These are phyloP conservation scores for Ostreobium quekettii DNA, from an alignment of 139 green algal species.

Conservation along the genomic window DNA sequence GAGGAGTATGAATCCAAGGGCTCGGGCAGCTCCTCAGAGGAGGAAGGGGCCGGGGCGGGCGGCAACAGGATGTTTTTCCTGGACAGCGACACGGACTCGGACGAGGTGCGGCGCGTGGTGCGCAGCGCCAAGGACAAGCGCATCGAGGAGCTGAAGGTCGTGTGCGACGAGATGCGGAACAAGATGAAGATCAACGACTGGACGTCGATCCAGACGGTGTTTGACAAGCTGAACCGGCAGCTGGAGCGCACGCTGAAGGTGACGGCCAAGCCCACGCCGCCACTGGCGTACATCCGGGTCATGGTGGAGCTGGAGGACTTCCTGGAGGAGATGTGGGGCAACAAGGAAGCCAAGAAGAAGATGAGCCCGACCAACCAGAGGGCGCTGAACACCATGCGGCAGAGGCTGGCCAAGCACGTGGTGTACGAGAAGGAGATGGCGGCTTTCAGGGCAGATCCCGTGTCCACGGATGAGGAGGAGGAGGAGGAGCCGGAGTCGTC, in stretches of 20 bases:
- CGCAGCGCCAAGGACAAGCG: slow-evolving; percentile 78
- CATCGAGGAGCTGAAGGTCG: slow-evolving; percentile 67
- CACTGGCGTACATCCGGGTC: slow-evolving; percentile 77
- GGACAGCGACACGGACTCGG: slow-evolving; percentile 65
- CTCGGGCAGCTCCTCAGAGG: not conserved
- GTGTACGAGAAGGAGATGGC: slow-evolving; percentile 48
- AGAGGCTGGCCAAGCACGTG: slow-evolving; percentile 96
- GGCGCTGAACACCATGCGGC: slow-evolving; percentile 92
- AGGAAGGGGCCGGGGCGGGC: slow-evolving; percentile 21
- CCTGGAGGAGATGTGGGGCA: slow-evolving; percentile 63
- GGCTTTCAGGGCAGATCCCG: slow-evolving; percentile 48
- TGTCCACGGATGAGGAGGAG: slow-evolving; percentile 50
- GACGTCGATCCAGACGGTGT: slow-evolving; percentile 80
- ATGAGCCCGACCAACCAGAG: slow-evolving; percentile 89
- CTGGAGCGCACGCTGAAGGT: slow-evolving; percentile 55
- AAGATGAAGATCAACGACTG: slow-evolving; percentile 99
- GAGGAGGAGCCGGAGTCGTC: slow-evolving; percentile 36
- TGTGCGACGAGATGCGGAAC: slow-evolving; percentile 88
- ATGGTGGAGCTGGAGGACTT: slow-evolving; percentile 90
- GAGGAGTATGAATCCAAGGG: slow-evolving; percentile 24
- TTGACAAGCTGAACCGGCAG: slow-evolving; percentile 98
- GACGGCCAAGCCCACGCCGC: slow-evolving; percentile 27
- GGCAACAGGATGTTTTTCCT: slow-evolving; percentile 20
- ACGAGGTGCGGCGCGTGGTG: slow-evolving; percentile 73
- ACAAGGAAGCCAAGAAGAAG: slow-evolving; percentile 90